Percentiles rank a stretch among this genome's conserved stretches.
Evolutionary conservation across 2,329 filamentous ascomycete genomes (phyloP).

Genomic region (Talaromyces sp.): DNA sequence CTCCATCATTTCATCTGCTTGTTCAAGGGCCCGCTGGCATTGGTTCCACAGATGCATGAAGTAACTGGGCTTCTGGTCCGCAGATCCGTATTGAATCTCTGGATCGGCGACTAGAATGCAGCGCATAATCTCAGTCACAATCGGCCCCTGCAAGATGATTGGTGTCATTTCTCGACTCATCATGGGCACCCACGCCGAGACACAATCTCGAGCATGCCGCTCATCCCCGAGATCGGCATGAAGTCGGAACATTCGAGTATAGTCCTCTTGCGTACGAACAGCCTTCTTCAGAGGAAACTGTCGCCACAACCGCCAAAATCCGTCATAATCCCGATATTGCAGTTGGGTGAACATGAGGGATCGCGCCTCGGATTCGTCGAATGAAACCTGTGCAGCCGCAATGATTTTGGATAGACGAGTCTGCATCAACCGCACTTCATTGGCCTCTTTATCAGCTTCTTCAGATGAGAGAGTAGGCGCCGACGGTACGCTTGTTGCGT

Average conservation of each 20-base stretch:
- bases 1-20: not conserved
- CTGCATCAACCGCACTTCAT: constrained; percentile 17
- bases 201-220: constrained; percentile 49
- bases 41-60: constrained; percentile 27
- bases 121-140: constrained; percentile 55
- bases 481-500: constrained; percentile 41
- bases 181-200: constrained; percentile 60
- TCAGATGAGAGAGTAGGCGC: not conserved
- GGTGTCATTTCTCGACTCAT: constrained; percentile 60
- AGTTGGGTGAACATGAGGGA: constrained; percentile 40
- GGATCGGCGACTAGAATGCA: constrained; percentile 63
- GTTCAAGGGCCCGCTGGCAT: constrained; percentile 24
- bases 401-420: constrained; percentile 33
- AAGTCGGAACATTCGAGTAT: constrained; percentile 56
- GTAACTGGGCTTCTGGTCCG: constrained; percentile 16
- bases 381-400: constrained; percentile 30
- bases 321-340: constrained; percentile 53
- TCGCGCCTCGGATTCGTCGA: constrained; percentile 32
- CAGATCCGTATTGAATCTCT: constrained; percentile 42
- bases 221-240: constrained; percentile 52
- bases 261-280: constrained; percentile 57
- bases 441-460: not conserved
- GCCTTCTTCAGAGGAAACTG: constrained; percentile 55
- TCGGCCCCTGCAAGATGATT: constrained; percentile 47
- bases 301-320: constrained; percentile 65